These are phyloP conservation scores for Clavispora phyllophila DNA, from an alignment of 805 yeast species.

Conservation along the genomic window DNA sequence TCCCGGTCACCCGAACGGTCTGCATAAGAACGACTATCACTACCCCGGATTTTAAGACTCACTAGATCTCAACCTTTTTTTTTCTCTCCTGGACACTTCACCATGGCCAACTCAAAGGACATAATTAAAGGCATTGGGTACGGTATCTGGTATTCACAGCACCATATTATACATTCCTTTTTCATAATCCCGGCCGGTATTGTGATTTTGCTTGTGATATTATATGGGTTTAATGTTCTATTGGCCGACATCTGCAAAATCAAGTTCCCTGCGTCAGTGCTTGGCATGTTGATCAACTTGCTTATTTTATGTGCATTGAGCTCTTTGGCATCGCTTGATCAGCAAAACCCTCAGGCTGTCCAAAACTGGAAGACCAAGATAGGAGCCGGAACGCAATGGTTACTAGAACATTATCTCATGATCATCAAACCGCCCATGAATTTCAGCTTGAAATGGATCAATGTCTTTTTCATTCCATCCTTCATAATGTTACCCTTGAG, in stretches of 20 bases:
- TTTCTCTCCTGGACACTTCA: background rate
- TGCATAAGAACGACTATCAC: background rate
- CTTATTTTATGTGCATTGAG: conserved; percentile 38
- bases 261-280: conserved; percentile 65
- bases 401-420: conserved; percentile 27
- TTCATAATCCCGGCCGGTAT: conserved; percentile 47
- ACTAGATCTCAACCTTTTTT: background rate
- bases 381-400: conserved; percentile 13
- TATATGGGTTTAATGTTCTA: conserved; percentile 51
- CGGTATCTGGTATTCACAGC: conserved; percentile 30
- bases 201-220: conserved; percentile 36
- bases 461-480: conserved; percentile 72
- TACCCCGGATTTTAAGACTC: conserved; percentile 1
- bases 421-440: conserved; percentile 59
- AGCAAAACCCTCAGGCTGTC: conserved; percentile 1
- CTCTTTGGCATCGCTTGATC: conserved; percentile 10
- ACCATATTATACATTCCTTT: conserved; percentile 33
- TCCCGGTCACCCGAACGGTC: background rate
- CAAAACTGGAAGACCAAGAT: conserved; percentile 15
- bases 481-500: conserved; percentile 68
- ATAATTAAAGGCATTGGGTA: conserved; percentile 17
- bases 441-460: conserved; percentile 71
- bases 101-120: conserved; percentile 3
- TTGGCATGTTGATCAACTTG: conserved; percentile 61
- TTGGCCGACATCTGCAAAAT: conserved; percentile 41